Evolutionary conservation across 2,329 filamentous ascomycete species (phyloP), one percentile per base, ranked within the genome.

Genomic region (Monilinia aucupariae): DNA sequence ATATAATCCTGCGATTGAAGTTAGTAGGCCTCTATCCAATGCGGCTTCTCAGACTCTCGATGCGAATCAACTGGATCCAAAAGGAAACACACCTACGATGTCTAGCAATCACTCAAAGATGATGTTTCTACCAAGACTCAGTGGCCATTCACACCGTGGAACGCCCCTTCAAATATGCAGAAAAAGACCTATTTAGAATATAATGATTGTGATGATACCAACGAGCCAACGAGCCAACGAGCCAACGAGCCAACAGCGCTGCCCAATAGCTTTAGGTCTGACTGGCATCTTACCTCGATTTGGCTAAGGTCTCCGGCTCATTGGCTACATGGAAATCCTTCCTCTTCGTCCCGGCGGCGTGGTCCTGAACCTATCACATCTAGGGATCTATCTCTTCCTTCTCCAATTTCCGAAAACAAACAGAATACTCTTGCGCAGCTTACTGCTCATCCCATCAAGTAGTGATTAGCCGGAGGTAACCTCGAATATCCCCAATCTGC

Each of bases 81-180:
- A 64, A 61, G 48, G 56, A 64, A 66, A 62, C 25, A 61, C 32
- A 25, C 1, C 27, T 41, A 48, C 39, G 25, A 27, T 39, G 32
- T 41, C 60, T 53, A 49, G 45, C 43, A 45, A n/a, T n/a, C n/a
- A 49, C 39, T 43, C 15, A 43, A 43, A 43, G 2, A 43, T 7
- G 52, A 27, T 43, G 22, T 54, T 30, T 43, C 41, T 64, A 50
- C 65, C 45, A 45, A 30, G 27, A 30, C 27, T 30, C 27, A 3
- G 50, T 48, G 54, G 58, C 71, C 71, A 71, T 64, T 72, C 64
- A 71, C 53, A 65, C 50, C 34, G 62, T 65, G 48, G 64, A 64
- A 54, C 66, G 61, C 56, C 66, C 65, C 66, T n/a, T n/a, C 67
- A 64, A 54, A 60, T 37, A 65, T 66, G 67, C 66, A 68, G 53